Evolutionary conservation across 331 rosid species (phyloP).

Genomic region (Phaseolus coccineus): DNA sequence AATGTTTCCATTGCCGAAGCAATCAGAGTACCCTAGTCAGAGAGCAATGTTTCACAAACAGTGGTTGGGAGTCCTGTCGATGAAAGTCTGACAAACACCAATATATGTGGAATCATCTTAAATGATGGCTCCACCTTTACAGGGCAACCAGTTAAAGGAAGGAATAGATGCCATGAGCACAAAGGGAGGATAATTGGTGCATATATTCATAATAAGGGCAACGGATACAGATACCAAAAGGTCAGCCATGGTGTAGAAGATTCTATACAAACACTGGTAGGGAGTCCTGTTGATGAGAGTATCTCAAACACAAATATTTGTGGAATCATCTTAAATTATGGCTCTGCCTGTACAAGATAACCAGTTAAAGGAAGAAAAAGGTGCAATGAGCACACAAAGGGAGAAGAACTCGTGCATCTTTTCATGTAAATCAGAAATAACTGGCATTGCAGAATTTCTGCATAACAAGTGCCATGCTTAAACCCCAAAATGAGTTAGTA

Average conservation of each 20-base stretch:
- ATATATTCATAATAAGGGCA: slow-evolving; percentile 30
- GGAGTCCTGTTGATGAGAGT: slow-evolving; percentile 39
- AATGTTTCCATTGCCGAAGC: slow-evolving; percentile 41
- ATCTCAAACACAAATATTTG: slow-evolving; percentile 46
- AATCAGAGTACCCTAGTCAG: slow-evolving; percentile 33
- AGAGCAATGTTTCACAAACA: slow-evolving; percentile 25
- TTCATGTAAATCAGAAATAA: slow-evolving; percentile 30
- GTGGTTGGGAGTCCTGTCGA: slow-evolving; percentile 33
- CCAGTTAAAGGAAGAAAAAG: slow-evolving; percentile 76
- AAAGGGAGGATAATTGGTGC: slow-evolving; percentile 64
- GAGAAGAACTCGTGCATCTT: slow-evolving; percentile 47
- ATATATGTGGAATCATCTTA: slow-evolving; percentile 68
- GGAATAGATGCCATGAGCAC: slow-evolving; percentile 76
- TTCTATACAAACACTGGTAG: slow-evolving; percentile 32
- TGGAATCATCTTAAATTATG: slow-evolving; percentile 68
- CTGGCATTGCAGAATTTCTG: slow-evolving; percentile 12
- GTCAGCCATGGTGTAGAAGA: slow-evolving; percentile 20
- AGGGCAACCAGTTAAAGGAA: slow-evolving; percentile 60
- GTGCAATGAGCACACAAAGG: slow-evolving; percentile 77
- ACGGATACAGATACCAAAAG: slow-evolving; percentile 30
- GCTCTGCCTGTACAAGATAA: slow-evolving; percentile 63
- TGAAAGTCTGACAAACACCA: slow-evolving; percentile 35
- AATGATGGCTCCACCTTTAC: slow-evolving; percentile 71
- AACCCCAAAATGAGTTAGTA: slow-evolving; percentile 25
- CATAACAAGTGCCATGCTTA: slow-evolving; percentile 24